Conservation (phyloP, 2,329 filamentous ascomycete species). For the Berkeleyomyces basicola region DNA sequence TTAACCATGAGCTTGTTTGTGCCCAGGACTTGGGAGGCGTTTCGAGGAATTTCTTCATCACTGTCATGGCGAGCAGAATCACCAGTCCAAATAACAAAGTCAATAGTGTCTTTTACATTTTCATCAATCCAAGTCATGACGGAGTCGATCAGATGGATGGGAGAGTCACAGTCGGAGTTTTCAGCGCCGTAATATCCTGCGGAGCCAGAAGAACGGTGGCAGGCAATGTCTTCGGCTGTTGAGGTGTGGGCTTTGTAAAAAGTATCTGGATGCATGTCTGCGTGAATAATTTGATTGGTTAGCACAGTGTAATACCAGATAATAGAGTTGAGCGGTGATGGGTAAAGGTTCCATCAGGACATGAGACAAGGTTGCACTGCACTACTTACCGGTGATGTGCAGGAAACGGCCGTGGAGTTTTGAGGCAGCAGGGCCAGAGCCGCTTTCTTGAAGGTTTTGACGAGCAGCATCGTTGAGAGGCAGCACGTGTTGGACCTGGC, state of each 20-base stretch:
- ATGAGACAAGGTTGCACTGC: constrained; percentile 1
- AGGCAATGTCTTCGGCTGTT: constrained; percentile 50
- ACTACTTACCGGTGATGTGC: constrained; percentile 62
- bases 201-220: constrained; percentile 61
- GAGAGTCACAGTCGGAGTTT: constrained; percentile 77
- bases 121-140: constrained; percentile 79
- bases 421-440: not conserved
- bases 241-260: constrained; percentile 70
- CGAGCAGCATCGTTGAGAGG: not conserved
- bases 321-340: not conserved
- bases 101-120: constrained; percentile 60
- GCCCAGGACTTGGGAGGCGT: constrained; percentile 53
- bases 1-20: constrained; percentile 61
- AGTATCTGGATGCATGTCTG: constrained; percentile 83
- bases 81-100: constrained; percentile 88
- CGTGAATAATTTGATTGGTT: not conserved
- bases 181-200: constrained; percentile 75
- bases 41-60: constrained; percentile 65
- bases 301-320: not conserved
- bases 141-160: constrained; percentile 62
- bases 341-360: constrained; percentile 3
- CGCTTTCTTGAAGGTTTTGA: not conserved
- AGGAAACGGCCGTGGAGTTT: constrained; percentile 57
- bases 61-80: constrained; percentile 83
- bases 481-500: not conserved